These are phyloP conservation scores for Eucalyptus albens DNA, from an alignment of 345 rosid species.

Conservation along the genomic window DNA sequence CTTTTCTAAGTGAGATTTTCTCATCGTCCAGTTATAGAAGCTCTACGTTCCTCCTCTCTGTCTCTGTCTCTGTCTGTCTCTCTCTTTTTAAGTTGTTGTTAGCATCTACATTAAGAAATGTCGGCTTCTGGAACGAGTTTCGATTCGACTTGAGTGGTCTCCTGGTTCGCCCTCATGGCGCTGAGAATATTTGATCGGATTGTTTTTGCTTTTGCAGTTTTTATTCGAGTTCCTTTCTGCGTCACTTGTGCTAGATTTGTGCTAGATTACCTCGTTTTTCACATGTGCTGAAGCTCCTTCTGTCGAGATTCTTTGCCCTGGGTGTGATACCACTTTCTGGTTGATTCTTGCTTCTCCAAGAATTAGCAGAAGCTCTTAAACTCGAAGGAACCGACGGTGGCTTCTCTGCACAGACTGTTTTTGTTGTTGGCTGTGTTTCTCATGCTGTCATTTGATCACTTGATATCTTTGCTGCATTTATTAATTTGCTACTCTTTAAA, in stretches of 20 bases:
- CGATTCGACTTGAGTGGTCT: neutral
- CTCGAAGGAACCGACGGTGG: neutral
- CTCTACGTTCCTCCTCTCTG: neutral
- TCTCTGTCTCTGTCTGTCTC: no score
- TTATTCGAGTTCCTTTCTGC: neutral
- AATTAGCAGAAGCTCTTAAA: neutral
- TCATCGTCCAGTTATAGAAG: neutral
- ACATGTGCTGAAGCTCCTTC: neutral
- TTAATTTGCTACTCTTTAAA: conserved; percentile 1
- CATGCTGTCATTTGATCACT: neutral
- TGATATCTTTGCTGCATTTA: neutral
- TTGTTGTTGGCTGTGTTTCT: neutral
- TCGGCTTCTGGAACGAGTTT: neutral
- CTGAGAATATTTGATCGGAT: neutral
- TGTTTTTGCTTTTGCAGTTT: neutral
- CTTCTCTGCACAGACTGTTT: neutral
- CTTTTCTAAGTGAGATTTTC: neutral
- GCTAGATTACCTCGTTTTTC: neutral
- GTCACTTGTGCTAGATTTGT: neutral
- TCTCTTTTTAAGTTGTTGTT: neutral
- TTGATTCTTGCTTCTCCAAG: neutral
- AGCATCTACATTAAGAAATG: neutral
- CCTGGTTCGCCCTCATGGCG: neutral
- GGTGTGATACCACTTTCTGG: neutral
- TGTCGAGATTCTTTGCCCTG: neutral